A percentile compares a stretch with the other conserved stretches of the same genome.
phyloP scores from a whole-genome alignment of 1,284 basidiomycete genomes.

The Marasmius oreades region DNA sequence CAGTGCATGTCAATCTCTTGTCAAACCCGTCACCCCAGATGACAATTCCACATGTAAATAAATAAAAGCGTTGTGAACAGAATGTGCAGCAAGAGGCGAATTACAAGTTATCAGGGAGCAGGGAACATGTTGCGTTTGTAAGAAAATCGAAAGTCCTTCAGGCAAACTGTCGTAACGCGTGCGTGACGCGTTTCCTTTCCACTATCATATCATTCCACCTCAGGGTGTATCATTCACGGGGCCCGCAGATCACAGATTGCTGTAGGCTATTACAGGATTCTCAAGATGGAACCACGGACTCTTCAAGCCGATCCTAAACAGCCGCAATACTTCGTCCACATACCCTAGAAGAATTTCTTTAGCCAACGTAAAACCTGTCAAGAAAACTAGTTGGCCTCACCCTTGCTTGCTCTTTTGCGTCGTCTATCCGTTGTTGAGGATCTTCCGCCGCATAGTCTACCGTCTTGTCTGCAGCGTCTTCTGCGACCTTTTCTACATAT shows the following conservation, averaged over 20 bases:
- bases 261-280: not conserved
- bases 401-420: constrained; percentile 20
- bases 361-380: not conserved
- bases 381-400: not conserved
- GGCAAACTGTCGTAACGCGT: too few species aligned
- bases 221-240: too few species aligned
- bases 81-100: too few species aligned
- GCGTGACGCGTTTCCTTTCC: too few species aligned
- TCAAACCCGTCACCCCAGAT: not conserved
- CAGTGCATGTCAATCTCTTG: not conserved
- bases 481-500: constrained; percentile 18
- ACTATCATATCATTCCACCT: too few species aligned
- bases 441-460: constrained; percentile 22
- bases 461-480: constrained; percentile 20
- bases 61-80: too few species aligned
- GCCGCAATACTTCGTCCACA: constrained; percentile 27
- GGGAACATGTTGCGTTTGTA: too few species aligned
- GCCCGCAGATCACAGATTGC: too few species aligned
- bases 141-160: too few species aligned
- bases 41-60: too few species aligned
- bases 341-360: constrained; percentile 16
- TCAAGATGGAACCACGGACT: not conserved
- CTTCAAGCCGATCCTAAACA: constrained; percentile 15
- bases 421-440: constrained; percentile 16
- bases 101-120: too few species aligned